phyloP scores from a whole-genome alignment of 2,329 filamentous ascomycete genomes.

The Xylaria sp. region DNA sequence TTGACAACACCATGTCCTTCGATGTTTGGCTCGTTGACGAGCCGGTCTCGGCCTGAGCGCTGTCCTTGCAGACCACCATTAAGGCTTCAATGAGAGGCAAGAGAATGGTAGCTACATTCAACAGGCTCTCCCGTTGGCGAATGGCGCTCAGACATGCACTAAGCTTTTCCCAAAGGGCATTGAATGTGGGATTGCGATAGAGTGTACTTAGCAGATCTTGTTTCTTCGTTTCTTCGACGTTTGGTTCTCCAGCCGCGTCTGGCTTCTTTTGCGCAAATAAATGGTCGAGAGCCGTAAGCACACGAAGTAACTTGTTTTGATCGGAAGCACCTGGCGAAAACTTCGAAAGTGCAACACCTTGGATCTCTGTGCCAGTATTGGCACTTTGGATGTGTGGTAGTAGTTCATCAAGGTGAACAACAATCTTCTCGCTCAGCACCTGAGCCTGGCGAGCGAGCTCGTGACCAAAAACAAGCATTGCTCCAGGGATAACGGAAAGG shows the following conservation, averaged over 20 bases:
- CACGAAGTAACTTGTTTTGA: conserved; percentile 92
- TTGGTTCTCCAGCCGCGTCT: conserved; percentile 56
- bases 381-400: conserved; percentile 88
- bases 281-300: conserved; percentile 93
- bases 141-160: conserved; percentile 90
- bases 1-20: conserved; percentile 78
- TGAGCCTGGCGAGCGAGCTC: conserved; percentile 91
- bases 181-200: conserved; percentile 91
- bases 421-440: conserved; percentile 82
- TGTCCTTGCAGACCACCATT: conserved; percentile 99
- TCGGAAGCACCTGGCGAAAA: conserved; percentile 97
- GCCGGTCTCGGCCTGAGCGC: conserved; percentile 76
- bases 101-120: conserved; percentile 96
- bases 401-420: conserved; percentile 84
- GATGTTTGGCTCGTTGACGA: conserved; percentile 55
- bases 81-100: conserved; percentile 93
- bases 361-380: conserved; percentile 90
- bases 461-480: conserved; percentile 89
- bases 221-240: conserved; percentile 69
- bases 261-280: conserved; percentile 82
- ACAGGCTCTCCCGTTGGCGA: conserved; percentile 90
- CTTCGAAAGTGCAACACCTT: conserved; percentile 91
- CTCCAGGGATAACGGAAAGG: conserved; percentile 88
- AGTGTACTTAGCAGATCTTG: conserved; percentile 87
- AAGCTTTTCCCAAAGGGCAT: conserved; percentile 89